These are phyloP conservation scores for Claviceps paspali DNA, from an alignment of 2,329 filamentous ascomycete genomes.

Conservation along the genomic window DNA sequence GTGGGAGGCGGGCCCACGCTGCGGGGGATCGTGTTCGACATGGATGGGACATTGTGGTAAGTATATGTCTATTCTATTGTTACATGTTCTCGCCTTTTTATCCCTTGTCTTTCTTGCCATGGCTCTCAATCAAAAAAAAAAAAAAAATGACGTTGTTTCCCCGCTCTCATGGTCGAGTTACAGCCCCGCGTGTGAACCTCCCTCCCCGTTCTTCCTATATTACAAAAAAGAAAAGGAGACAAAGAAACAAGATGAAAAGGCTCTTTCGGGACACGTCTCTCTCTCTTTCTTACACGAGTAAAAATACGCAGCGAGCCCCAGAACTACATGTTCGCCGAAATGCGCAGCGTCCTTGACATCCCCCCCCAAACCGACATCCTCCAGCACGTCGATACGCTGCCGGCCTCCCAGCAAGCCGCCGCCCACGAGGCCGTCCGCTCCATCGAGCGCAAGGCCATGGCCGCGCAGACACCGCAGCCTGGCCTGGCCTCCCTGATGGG, in stretches of 20 bases:
- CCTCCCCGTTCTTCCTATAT: too few relatives aligned
- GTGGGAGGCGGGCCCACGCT: slow-evolving; percentile 28
- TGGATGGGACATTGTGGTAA: slow-evolving; percentile 86
- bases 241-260: too few relatives aligned
- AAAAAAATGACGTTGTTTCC: too few relatives aligned
- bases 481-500: slow-evolving; percentile 66
- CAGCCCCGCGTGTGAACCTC: too few relatives aligned
- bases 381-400: slow-evolving; percentile 66
- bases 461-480: slow-evolving; percentile 62
- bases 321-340: slow-evolving; percentile 87
- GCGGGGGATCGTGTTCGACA: slow-evolving; percentile 66
- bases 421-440: slow-evolving; percentile 61
- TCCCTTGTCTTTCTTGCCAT: too few relatives aligned
- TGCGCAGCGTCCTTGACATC: slow-evolving; percentile 65
- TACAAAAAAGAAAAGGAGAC: too few relatives aligned
- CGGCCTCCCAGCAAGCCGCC: slow-evolving; percentile 38
- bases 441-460: slow-evolving; percentile 75
- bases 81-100: too few relatives aligned
- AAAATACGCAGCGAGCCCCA: slow-evolving; percentile 54
- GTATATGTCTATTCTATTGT: slow-evolving; percentile 2
- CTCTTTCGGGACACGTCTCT: too few relatives aligned
- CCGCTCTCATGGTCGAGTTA: too few relatives aligned
- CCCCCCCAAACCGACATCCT: slow-evolving; percentile 66
- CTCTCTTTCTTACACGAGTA: too few relatives aligned
- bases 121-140: too few relatives aligned